Conservation (phyloP, 176 grass and related monocot genomes). For the Hordeum vulgare region DNA sequence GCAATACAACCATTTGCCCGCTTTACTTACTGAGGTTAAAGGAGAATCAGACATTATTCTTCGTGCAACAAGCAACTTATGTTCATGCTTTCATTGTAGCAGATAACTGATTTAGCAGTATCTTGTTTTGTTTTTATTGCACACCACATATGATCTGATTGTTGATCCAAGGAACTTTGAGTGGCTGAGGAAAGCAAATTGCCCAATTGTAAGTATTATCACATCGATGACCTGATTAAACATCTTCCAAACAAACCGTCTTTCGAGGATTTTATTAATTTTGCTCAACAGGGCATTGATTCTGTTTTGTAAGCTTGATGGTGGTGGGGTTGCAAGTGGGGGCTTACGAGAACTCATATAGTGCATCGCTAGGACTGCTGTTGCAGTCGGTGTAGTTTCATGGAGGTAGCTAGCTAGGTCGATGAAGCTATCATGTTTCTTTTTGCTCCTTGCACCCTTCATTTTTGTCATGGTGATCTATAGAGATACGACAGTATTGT, state of each 20-base stretch:
- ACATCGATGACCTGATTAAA: background rate
- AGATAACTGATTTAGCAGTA: background rate
- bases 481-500: background rate
- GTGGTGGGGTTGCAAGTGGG: conserved; percentile 90
- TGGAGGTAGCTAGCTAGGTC: conserved; percentile 99
- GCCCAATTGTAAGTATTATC: conserved; percentile 77
- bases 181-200: conserved; percentile 92
- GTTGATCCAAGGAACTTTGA: conserved; percentile 95
- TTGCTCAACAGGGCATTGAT: background rate
- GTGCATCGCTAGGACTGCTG: conserved; percentile 87
- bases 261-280: conserved; percentile 3
- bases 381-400: conserved; percentile 96
- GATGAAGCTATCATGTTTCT: background rate
- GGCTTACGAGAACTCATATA: conserved; percentile 88
- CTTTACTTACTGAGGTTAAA: background rate
- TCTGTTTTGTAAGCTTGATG: conserved; percentile 73
- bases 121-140: conserved; percentile 5
- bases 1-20: background rate
- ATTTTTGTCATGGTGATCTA: background rate
- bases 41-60: conserved; percentile 2
- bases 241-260: background rate
- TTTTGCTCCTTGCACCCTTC: background rate
- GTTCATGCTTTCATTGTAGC: background rate
- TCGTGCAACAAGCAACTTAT: background rate
- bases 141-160: conserved; percentile 68